Percentiles rank a stretch among this genome's conserved stretches.
These are phyloP conservation scores for Pinus taeda DNA, from an alignment of 75 land plant genomes.

Conservation along the genomic window DNA sequence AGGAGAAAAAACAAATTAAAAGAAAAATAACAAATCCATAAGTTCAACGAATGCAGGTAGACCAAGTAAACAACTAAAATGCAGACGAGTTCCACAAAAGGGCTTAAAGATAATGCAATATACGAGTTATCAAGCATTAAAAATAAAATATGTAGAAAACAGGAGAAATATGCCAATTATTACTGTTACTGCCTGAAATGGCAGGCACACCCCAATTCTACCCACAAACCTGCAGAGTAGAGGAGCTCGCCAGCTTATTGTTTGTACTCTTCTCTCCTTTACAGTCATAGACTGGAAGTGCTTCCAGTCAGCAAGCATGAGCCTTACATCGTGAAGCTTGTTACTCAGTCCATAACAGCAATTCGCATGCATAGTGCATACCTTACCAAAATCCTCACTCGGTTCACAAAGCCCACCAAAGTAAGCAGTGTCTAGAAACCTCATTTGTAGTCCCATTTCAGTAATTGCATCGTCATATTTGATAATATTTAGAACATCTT, in stretches of 20 bases:
- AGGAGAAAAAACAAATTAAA: no score
- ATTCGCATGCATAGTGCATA: slow-evolving; percentile 86
- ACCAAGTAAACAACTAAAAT: not conserved
- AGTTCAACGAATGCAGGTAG: not conserved
- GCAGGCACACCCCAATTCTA: no score
- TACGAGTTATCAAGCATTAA: not conserved
- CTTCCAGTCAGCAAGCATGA: slow-evolving; percentile 68
- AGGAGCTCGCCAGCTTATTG: slow-evolving; percentile 38
- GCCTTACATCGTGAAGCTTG: slow-evolving; percentile 59
- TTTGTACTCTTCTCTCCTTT: slow-evolving; percentile 8
- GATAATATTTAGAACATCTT: slow-evolving; percentile 79
- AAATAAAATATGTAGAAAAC: not conserved
- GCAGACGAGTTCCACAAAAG: not conserved
- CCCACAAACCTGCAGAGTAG: slow-evolving; percentile 39
- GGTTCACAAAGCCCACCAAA: slow-evolving; percentile 81
- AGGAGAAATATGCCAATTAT: no score
- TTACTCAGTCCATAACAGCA: slow-evolving; percentile 62
- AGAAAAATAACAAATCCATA: no score
- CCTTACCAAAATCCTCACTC: slow-evolving; percentile 45
- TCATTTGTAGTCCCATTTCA: slow-evolving; percentile 52
- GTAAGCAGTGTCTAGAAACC: slow-evolving; percentile 52
- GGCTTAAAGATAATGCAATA: not conserved
- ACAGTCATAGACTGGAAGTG: slow-evolving; percentile 32
- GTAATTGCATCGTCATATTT: slow-evolving; percentile 50
- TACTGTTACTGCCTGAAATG: no score